Evolutionary conservation across 1,284 basidiomycete species (phyloP).

Genomic region (Porphyrellus sp.): DNA sequence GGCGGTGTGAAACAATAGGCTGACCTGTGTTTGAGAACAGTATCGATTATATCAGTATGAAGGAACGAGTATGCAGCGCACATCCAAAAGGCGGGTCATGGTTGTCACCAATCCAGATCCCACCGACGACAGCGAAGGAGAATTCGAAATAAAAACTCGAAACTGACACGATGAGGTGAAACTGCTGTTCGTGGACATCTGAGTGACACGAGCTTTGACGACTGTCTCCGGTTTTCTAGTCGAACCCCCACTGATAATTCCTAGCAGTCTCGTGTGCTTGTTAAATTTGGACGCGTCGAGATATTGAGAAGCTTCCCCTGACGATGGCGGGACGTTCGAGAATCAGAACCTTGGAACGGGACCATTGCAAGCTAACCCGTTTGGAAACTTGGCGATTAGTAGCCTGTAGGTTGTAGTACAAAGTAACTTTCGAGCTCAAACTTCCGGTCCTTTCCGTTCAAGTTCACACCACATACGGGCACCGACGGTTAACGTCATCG

Average conservation of each 20-base stretch:
- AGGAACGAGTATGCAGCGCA: slow-evolving; percentile 17
- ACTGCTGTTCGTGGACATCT: not conserved
- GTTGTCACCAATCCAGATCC: slow-evolving; percentile 32
- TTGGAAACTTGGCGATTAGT: not conserved
- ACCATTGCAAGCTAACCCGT: not conserved
- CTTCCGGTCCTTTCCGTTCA: slow-evolving; percentile 31
- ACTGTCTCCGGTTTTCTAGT: not conserved
- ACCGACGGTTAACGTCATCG: slow-evolving; percentile 25
- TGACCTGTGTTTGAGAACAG: slow-evolving; percentile 15
- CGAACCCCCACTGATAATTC: not conserved
- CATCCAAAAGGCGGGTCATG: slow-evolving; percentile 27
- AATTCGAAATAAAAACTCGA: slow-evolving; percentile 20
- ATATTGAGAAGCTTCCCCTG: not conserved
- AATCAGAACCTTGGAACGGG: too few species aligned
- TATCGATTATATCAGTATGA: slow-evolving; percentile 17
- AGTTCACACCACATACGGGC: slow-evolving; percentile 28
- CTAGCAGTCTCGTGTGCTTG: too few species aligned
- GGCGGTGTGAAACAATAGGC: not conserved
- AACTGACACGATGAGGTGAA: slow-evolving; percentile 8
- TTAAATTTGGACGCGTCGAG: too few species aligned
- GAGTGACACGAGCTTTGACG: not conserved
- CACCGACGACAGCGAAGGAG: slow-evolving; percentile 28
- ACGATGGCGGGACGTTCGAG: not conserved
- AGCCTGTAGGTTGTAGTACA: not conserved
- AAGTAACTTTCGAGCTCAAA: too few species aligned